A percentile compares a stretch with the other conserved stretches of the same genome.
Evolutionary conservation across 352 stramenopile genomes (phyloP).

Genomic region (Globisporangium perplexum): DNA sequence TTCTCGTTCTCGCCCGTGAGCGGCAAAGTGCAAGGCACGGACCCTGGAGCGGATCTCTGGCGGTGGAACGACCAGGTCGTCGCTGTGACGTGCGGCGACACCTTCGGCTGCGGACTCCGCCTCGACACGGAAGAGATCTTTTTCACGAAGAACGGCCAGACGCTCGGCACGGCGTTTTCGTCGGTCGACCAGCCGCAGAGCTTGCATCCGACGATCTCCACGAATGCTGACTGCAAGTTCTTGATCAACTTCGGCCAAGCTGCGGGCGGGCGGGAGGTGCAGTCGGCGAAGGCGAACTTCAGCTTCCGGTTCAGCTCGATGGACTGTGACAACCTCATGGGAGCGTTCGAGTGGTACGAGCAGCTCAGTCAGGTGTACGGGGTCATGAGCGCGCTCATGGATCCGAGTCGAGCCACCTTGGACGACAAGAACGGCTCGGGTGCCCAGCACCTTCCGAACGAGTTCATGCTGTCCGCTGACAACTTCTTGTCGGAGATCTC

Average conservation of each 20-base stretch:
- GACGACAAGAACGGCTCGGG: neutral
- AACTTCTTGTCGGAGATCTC: slow-evolving; percentile 86
- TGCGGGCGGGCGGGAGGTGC: slow-evolving; percentile 17
- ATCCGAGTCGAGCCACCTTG: slow-evolving; percentile 17
- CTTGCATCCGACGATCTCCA: slow-evolving; percentile 74
- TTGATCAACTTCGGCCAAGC: slow-evolving; percentile 64
- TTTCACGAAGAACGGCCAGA: slow-evolving; percentile 80
- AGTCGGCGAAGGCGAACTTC: slow-evolving; percentile 48
- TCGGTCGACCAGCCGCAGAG: slow-evolving; percentile 36
- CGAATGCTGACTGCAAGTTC: slow-evolving; percentile 72
- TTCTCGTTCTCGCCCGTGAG: slow-evolving; percentile 67
- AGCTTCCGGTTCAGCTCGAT: slow-evolving; percentile 77
- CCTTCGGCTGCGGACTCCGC: slow-evolving; percentile 74
- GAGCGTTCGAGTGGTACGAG: slow-evolving; percentile 85
- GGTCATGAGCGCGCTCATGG: slow-evolving; percentile 79
- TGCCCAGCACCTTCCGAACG: slow-evolving; percentile 42
- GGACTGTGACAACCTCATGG: slow-evolving; percentile 83
- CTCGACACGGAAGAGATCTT: slow-evolving; percentile 82
- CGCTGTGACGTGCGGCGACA: slow-evolving; percentile 44
- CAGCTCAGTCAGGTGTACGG: slow-evolving; percentile 81
- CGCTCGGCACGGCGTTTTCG: slow-evolving; percentile 77
- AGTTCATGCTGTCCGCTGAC: slow-evolving; percentile 86
- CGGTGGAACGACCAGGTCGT: slow-evolving; percentile 54
- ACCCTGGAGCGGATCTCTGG: slow-evolving; percentile 57
- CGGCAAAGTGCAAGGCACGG: slow-evolving; percentile 62